Evolutionary conservation across 2,329 filamentous ascomycete genomes (phyloP).

Genomic region (Coleophoma crateriformis): DNA sequence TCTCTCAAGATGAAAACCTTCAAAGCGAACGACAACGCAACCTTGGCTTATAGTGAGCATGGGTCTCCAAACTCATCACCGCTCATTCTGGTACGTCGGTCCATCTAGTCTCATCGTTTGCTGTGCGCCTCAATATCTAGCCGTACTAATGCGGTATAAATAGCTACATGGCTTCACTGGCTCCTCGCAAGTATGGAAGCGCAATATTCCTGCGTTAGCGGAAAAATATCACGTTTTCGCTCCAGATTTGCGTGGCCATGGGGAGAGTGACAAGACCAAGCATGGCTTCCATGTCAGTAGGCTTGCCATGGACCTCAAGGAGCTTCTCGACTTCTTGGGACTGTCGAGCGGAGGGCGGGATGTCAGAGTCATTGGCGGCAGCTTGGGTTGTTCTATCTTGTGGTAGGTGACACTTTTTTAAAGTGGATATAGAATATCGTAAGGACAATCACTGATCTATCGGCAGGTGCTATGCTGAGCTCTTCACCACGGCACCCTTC

Average conservation of each 20-base stretch:
- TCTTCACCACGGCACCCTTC: conserved; percentile 22
- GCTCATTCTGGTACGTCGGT: not conserved
- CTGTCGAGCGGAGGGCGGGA: not conserved
- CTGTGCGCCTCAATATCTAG: not conserved
- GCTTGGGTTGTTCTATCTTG: conserved; percentile 24
- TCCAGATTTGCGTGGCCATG: conserved; percentile 25
- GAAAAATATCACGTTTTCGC: conserved; percentile 18
- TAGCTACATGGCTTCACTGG: conserved; percentile 28
- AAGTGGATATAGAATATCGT: not conserved
- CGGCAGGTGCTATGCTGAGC: conserved; percentile 21
- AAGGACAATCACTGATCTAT: not conserved
- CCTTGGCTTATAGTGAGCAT: not conserved
- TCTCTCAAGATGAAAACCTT: not conserved
- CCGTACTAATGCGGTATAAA: not conserved
- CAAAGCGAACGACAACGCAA: not conserved
- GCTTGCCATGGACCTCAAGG: conserved; percentile 22
- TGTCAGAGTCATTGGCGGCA: conserved; percentile 19
- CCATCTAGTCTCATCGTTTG: not conserved
- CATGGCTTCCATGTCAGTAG: conserved; percentile 25
- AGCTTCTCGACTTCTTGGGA: conserved; percentile 14
- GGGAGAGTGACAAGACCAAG: conserved; percentile 18
- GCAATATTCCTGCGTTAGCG: conserved; percentile 20
- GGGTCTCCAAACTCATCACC: not conserved
- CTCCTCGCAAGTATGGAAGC: conserved; percentile 22
- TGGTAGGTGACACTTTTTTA: conserved; percentile 14